A percentile compares a stretch with the other conserved stretches of the same genome.
These are phyloP conservation scores for Claviceps capensis DNA, from an alignment of 2,329 filamentous ascomycete species.

Conservation along the genomic window DNA sequence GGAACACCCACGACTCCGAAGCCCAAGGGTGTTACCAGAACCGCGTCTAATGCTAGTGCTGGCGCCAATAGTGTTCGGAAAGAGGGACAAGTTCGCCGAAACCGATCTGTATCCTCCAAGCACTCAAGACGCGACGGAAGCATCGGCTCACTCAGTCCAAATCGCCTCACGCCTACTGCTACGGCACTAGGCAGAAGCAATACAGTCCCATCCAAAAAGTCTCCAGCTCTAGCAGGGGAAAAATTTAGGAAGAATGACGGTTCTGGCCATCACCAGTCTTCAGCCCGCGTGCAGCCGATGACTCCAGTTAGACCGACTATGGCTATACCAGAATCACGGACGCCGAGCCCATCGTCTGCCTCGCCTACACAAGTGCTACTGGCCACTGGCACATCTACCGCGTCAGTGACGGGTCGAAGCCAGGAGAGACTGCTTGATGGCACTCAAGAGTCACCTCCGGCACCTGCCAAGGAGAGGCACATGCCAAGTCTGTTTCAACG, in stretches of 20 bases:
- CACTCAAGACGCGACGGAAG: conserved; percentile 64
- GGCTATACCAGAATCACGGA: conserved; percentile 9
- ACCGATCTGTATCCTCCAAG: conserved; percentile 85
- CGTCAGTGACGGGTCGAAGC: conserved; percentile 27
- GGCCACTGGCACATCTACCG: conserved; percentile 16
- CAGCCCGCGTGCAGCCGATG: conserved; percentile 24
- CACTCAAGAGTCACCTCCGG: conserved; percentile 32
- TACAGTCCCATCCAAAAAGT: conserved; percentile 83
- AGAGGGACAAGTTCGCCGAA: conserved; percentile 67
- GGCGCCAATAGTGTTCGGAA: conserved; percentile 77
- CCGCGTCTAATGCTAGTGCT: conserved; percentile 77
- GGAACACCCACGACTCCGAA: conserved; percentile 42
- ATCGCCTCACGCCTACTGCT: conserved; percentile 38
- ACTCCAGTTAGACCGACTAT: conserved; percentile 19
- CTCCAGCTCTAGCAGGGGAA: conserved; percentile 53
- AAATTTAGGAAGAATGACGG: conserved; percentile 41
- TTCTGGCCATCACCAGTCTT: conserved; percentile 17
- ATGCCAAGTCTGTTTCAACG: conserved; percentile 58
- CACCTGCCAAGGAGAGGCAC: conserved; percentile 51
- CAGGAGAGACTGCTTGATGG: conserved; percentile 34
- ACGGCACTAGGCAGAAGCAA: conserved; percentile 58
- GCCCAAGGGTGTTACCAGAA: conserved; percentile 41
- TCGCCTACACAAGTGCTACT: conserved; percentile 13
- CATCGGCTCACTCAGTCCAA: conserved; percentile 55
- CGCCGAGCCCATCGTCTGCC: conserved; percentile 15